phyloP scores from a whole-genome alignment of 106 monocot genomes.

The Triglochin maritima region DNA sequence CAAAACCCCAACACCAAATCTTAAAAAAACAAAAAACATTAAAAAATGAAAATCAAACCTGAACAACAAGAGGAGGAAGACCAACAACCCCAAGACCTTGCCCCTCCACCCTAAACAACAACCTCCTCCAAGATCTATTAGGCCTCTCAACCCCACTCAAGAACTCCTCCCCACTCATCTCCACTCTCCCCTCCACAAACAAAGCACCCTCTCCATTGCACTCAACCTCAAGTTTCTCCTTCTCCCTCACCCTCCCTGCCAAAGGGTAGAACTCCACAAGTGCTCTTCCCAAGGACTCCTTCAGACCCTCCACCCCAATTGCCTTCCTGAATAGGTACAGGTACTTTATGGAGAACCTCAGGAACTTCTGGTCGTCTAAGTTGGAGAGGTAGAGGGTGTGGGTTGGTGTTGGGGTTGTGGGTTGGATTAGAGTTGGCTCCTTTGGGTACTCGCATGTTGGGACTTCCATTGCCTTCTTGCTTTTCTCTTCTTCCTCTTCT shows the following conservation, averaged over 20 bases:
- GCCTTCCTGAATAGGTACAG: slow-evolving; percentile 45
- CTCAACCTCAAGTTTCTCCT: slow-evolving; percentile 67
- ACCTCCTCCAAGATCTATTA: slow-evolving; percentile 77
- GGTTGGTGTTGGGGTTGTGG: slow-evolving; percentile 28
- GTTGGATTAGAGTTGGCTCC: slow-evolving; percentile 33
- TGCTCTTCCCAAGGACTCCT: slow-evolving; percentile 35
- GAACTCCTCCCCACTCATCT: slow-evolving; percentile 45
- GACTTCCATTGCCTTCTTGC: slow-evolving; percentile 17
- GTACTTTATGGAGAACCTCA: slow-evolving; percentile 85
- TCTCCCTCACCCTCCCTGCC: slow-evolving; percentile 52
- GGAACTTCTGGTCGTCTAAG: slow-evolving; percentile 81
- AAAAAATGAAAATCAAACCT: slow-evolving; percentile 23
- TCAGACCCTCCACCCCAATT: slow-evolving; percentile 20
- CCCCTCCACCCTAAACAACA: slow-evolving; percentile 50
- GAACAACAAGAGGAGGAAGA: slow-evolving; percentile 68
- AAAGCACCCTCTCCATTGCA: slow-evolving; percentile 81
- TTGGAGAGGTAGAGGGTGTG: slow-evolving; percentile 74
- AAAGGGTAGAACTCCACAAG: slow-evolving; percentile 73
- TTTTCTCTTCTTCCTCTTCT: neutral
- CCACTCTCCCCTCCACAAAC: slow-evolving; percentile 41
- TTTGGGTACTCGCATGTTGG: slow-evolving; percentile 50
- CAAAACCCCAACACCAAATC: neutral
- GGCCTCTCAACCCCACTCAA: slow-evolving; percentile 33
- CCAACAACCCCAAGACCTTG: slow-evolving; percentile 29
- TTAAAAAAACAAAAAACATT: neutral